Evolutionary conservation across 2,329 filamentous ascomycete genomes (phyloP).

Genomic region (Lizonia empirigonia): DNA sequence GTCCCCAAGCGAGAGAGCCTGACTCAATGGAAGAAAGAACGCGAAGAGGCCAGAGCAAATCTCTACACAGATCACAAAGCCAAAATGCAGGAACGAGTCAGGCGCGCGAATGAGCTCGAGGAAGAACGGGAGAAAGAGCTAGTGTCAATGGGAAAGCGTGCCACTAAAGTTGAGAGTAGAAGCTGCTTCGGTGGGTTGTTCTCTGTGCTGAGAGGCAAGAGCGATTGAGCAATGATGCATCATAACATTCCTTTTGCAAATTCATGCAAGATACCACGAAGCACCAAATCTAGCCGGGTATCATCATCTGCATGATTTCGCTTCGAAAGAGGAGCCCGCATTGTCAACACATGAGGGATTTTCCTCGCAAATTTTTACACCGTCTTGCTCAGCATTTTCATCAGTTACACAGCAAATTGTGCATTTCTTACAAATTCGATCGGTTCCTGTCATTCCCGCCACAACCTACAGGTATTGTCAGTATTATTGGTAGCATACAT

Average conservation of each 20-base stretch:
- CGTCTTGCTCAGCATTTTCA: background rate
- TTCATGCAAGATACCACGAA: background rate
- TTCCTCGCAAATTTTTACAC: background rate
- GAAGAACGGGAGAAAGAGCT: constrained; percentile 32
- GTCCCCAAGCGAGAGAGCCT: constrained; percentile 28
- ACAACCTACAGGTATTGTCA: background rate
- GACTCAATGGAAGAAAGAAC: constrained; percentile 33
- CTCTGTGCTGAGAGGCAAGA: constrained; percentile 1
- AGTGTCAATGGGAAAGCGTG: constrained; percentile 18
- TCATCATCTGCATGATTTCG: background rate
- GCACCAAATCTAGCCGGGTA: background rate
- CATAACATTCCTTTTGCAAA: background rate
- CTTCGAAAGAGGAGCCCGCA: background rate
- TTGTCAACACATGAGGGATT: background rate
- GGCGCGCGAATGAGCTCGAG: constrained; percentile 39
- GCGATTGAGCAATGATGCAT: background rate
- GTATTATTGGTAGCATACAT: background rate
- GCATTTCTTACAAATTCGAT: background rate
- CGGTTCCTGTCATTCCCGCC: background rate
- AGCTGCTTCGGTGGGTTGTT: constrained; percentile 12
- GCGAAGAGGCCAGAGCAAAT: constrained; percentile 23
- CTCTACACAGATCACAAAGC: constrained; percentile 17
- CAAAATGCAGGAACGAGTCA: constrained; percentile 32
- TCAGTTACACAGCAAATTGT: background rate
- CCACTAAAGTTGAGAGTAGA: background rate